These are phyloP conservation scores for Heliamphora exappendiculata DNA, from an alignment of 148 eudicot genomes.

Conservation along the genomic window DNA sequence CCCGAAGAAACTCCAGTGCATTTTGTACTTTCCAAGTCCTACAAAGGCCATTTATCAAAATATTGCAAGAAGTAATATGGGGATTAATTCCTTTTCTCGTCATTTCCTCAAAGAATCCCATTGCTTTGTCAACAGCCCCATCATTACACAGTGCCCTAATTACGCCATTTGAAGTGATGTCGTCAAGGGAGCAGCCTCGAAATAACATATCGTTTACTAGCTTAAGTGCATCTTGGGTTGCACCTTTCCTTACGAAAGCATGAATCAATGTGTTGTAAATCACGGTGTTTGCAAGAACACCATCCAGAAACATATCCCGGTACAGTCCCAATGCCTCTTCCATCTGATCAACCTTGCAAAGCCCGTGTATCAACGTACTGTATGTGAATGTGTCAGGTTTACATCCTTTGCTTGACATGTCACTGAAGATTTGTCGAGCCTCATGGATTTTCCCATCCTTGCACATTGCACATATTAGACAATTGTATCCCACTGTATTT, in stretches of 20 bases:
- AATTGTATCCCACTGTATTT: slow-evolving; percentile 69
- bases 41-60: slow-evolving; percentile 68
- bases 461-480: slow-evolving; percentile 64
- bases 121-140: slow-evolving; percentile 80
- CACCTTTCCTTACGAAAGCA: slow-evolving; percentile 56
- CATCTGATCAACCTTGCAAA: slow-evolving; percentile 61
- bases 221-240: slow-evolving; percentile 60
- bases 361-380: slow-evolving; percentile 70
- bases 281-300: slow-evolving; percentile 78
- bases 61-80: slow-evolving; percentile 59
- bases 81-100: slow-evolving; percentile 43
- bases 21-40: slow-evolving; percentile 49
- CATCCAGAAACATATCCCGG: slow-evolving; percentile 78
- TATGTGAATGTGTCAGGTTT: slow-evolving; percentile 75
- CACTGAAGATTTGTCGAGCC: slow-evolving; percentile 41
- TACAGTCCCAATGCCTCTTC: slow-evolving; percentile 58
- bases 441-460: slow-evolving; percentile 48
- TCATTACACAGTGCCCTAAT: slow-evolving; percentile 67
- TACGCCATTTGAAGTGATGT: slow-evolving; percentile 63
- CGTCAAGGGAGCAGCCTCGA: slow-evolving; percentile 70
- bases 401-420: slow-evolving; percentile 59
- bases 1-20: slow-evolving; percentile 62
- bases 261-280: slow-evolving; percentile 86
- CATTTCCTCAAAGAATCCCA: slow-evolving; percentile 85
- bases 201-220: slow-evolving; percentile 87